Conservation (phyloP, 345 rosid species). For the Brassica incana region DNA sequence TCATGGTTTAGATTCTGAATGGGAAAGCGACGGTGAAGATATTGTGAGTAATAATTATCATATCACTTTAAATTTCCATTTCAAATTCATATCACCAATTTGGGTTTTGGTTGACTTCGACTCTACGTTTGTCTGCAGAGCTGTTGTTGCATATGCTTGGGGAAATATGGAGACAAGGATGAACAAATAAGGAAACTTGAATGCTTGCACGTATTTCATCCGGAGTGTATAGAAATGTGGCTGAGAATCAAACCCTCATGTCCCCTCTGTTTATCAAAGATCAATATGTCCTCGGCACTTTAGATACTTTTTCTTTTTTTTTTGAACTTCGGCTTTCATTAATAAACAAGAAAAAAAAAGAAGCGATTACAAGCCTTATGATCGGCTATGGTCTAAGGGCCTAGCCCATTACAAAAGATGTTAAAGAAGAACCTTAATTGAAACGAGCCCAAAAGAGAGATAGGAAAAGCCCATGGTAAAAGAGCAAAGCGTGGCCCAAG, state of each 20-base stretch:
- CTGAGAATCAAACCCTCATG: background rate
- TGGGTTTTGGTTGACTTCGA: background rate
- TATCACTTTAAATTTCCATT: background rate
- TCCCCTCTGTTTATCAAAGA: background rate
- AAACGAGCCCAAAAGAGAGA: too few relatives aligned
- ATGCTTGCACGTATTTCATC: background rate
- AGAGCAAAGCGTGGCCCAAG: too few relatives aligned
- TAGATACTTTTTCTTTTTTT: too few relatives aligned
- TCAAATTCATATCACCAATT: background rate
- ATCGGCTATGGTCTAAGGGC: too few relatives aligned
- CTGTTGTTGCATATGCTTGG: background rate
- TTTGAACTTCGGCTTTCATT: too few relatives aligned
- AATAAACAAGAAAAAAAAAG: too few relatives aligned
- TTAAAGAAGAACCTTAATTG: too few relatives aligned
- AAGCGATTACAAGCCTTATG: too few relatives aligned
- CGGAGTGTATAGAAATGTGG: background rate
- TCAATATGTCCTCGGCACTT: background rate
- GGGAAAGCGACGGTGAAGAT: background rate
- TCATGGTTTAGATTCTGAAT: background rate
- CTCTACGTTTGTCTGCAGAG: background rate
- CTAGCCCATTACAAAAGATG: too few relatives aligned
- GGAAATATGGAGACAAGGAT: background rate
- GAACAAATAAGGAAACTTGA: background rate
- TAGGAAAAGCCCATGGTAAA: too few relatives aligned
- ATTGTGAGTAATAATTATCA: background rate